Conservation (phyloP, 108 stramenopile species). For the Bacterosira constricta region DNA sequence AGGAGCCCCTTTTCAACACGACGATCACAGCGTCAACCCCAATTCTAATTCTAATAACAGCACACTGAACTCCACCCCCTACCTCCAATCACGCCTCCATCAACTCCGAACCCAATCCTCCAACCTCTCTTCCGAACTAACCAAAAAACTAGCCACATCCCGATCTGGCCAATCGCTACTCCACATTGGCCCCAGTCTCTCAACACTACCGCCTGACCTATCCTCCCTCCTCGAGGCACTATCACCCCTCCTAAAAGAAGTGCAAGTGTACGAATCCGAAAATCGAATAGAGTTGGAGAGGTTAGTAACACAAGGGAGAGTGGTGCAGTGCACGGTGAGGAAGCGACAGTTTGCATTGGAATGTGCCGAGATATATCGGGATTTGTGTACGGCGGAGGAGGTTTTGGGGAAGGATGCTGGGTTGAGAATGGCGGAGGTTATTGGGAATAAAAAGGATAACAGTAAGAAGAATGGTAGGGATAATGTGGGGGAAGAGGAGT, state of each 20-base stretch:
- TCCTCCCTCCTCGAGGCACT: conserved; percentile 71
- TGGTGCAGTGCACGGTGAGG: conserved; percentile 52
- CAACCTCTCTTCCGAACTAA: conserved; percentile 71
- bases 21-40: not conserved
- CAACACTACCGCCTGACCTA: conserved; percentile 81
- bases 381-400: conserved; percentile 71
- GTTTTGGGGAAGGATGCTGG: conserved; percentile 41
- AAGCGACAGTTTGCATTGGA: conserved; percentile 57
- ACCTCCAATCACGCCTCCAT: conserved; percentile 31
- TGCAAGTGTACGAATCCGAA: conserved; percentile 55
- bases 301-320: conserved; percentile 54
- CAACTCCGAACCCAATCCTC: conserved; percentile 60
- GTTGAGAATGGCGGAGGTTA: not conserved
- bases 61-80: conserved; percentile 27
- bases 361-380: conserved; percentile 71
- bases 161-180: conserved; percentile 84
- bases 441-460: not conserved
- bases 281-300: conserved; percentile 54
- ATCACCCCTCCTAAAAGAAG: conserved; percentile 59
- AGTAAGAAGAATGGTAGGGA: not conserved
- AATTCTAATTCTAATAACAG: not conserved
- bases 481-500: not conserved
- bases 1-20: no score
- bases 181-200: conserved; percentile 80
- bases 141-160: conserved; percentile 80